Base-by-base conservation (phyloP, 164 flowering plant species). In the Nymphaea thermarum region DNA sequence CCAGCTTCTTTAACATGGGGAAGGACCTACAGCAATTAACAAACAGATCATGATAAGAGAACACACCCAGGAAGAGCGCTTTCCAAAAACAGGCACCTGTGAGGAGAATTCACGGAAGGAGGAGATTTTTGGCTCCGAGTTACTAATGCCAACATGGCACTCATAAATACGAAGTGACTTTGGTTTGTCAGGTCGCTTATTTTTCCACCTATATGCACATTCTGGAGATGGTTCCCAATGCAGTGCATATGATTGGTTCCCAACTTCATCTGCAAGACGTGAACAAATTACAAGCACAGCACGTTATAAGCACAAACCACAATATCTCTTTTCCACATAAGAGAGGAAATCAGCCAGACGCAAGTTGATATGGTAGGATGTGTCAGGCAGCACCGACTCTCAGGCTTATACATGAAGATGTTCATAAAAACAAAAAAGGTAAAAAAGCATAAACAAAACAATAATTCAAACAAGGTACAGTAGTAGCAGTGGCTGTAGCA, bases 211-310 rank as follows among this genome's bases (percentile, higher is more conserved):
- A 78, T 86, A 83, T 64, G 80, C 82, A 69, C 53, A 64, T 68
- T 89, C 96, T 62, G 96, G 98, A 64, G 97, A 79, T 75, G 96
- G 96, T 76, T 93, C 98, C 96, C 98, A 93, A 65, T 83, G 97
- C 65, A 91, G 81, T 0, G 96, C 94, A 82, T 53, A 84, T 68
- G 91, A 80, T 76, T 89, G 91, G 43, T 86, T 84, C 59, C 96
- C 97, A 63, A 84, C 89, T 59, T 70, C 82, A 71, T 82, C 96
- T 88, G 80, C 69, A 75, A 42, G 45, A 60, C 60, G 72, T 44
- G 53, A 81, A 43, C 60, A 74, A 41, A 68, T 12, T 4, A 12
- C 4, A 14, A 62, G 42, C 11, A 10, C 42, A 51, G 14, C 14
- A 51, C 57, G 14, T 15, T 15, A 51, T 8, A 51, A 51, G 8